A percentile compares a stretch with the other conserved stretches of the same genome.
Evolutionary conservation across 2,329 filamentous ascomycete genomes (phyloP).

Genomic region (Hypoxylon rubiginosum): DNA sequence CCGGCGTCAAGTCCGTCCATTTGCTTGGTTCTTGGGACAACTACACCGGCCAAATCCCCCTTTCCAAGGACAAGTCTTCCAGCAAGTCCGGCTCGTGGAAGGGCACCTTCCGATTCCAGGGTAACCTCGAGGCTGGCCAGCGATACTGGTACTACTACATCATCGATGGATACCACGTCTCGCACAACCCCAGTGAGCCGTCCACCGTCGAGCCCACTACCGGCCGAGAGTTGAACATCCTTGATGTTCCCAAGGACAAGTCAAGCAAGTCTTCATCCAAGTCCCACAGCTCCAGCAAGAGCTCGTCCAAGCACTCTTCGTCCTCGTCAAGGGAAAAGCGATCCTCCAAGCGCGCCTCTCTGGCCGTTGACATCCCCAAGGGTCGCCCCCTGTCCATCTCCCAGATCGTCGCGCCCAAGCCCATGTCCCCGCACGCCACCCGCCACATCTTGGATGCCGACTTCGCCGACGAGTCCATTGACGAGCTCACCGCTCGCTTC

Average conservation of each 20-base stretch:
- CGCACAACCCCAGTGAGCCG: constrained; percentile 91
- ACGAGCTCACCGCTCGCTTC: constrained; percentile 84
- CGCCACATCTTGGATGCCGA: constrained; percentile 87
- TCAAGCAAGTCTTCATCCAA: constrained; percentile 60
- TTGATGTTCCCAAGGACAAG: constrained; percentile 81
- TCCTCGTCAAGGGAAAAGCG: constrained; percentile 59
- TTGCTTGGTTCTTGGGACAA: constrained; percentile 98
- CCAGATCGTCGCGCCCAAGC: constrained; percentile 92
- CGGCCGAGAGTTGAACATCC: constrained; percentile 95
- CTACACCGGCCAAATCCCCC: constrained; percentile 93
- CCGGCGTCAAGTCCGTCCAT: constrained; percentile 97
- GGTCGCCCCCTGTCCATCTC: constrained; percentile 89
- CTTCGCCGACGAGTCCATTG: constrained; percentile 78
- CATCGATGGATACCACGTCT: constrained; percentile 98
- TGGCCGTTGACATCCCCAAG: constrained; percentile 80
- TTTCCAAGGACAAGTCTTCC: constrained; percentile 86
- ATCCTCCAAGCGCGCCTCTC: constrained; percentile 63
- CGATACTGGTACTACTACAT: constrained; percentile 99
- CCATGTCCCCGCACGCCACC: constrained; percentile 87
- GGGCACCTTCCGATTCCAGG: constrained; percentile 96
- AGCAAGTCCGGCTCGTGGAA: constrained; percentile 94
- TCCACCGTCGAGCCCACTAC: constrained; percentile 96
- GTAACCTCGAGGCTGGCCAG: constrained; percentile 87
- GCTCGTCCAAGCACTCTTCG: constrained; percentile 55
- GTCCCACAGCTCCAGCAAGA: constrained; percentile 62